Base-by-base conservation (phyloP, 495 filamentous ascomycete genomes). In the Aspergillus carlsbadensis region DNA sequence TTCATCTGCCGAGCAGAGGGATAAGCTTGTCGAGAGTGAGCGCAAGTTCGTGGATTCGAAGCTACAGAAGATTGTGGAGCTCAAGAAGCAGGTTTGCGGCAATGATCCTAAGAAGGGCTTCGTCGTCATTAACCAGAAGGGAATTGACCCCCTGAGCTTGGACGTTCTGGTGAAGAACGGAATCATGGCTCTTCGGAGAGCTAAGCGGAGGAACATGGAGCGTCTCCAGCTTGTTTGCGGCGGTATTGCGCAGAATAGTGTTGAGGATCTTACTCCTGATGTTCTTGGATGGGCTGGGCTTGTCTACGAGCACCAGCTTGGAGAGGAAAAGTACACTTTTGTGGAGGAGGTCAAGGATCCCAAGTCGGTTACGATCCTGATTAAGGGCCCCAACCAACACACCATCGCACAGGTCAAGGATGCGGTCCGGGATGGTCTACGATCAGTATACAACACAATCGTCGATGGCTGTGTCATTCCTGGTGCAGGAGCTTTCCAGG, bases 201-300 rank as follows among this genome's bases (percentile, higher is more conserved):
- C 94, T 24, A 98, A 98, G 85, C 81, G 94, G 67, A 87, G 94
- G 66, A 98, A 98, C 74, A 98, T 98, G 94, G 94, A 98, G 78
- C 84, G 94, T 67, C 77, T 98, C 44, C 94, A 98, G 75, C 84
- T 98, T 51, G 83, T 98, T 54, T 96, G 91, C 67, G 94, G 94
- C 35, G 93, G 95, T 64, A 77, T 80, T 42, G 88, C 93, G 22
- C 90, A 96, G 71, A 98, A 98, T 81, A 96, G 90, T 63, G 93
- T 96, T 6, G 94, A 98, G 37, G 94, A 98, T 62, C 74, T 98
- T 36, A 85, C 83, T 6, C 90, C 92, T 2, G 91, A 96, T 57
- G 78, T 94, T 57, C 86, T 98, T 46, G 94, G 94, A 24, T 98
- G 94, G 94, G 94, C 95, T 49, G 94, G 94, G 45, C 80, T 89